Conservation (phyloP, 1,284 basidiomycete genomes). For the Boletellus deceptivus region DNA sequence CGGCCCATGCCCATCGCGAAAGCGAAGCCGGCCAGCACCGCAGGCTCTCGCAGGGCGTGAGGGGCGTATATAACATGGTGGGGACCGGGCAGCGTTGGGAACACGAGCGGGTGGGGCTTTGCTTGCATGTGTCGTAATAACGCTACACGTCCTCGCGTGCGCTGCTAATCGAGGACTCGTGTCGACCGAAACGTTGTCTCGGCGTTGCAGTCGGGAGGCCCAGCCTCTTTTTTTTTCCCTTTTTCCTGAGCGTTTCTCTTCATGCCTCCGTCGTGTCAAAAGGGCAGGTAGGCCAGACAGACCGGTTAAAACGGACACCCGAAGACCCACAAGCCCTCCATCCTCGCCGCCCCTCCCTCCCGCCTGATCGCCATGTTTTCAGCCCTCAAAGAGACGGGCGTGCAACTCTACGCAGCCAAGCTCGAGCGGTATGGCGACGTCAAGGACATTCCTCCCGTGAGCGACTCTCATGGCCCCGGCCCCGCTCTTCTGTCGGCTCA, state of each 20-base stretch:
- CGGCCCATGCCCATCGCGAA: slow-evolving; percentile 63
- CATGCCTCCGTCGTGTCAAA: neutral
- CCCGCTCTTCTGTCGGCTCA: slow-evolving; percentile 2
- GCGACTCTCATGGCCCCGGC: slow-evolving; percentile 3
- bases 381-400: slow-evolving; percentile 24
- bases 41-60: slow-evolving; percentile 13
- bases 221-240: slow-evolving; percentile 2
- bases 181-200: slow-evolving; percentile 28
- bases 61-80: neutral
- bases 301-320: slow-evolving; percentile 17
- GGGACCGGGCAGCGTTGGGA: slow-evolving; percentile 10
- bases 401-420: slow-evolving; percentile 22
- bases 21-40: slow-evolving; percentile 31
- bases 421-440: slow-evolving; percentile 29
- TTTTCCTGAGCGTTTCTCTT: neutral
- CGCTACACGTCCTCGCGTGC: no score
- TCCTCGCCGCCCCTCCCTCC: neutral
- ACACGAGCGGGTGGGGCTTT: no score
- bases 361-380: slow-evolving; percentile 12
- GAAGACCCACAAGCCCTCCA: neutral
- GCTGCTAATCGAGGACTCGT: slow-evolving; percentile 11
- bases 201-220: slow-evolving; percentile 26
- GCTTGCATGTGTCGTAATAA: no score
- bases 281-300: neutral
- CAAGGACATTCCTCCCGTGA: slow-evolving; percentile 29